Evolutionary conservation across 2,329 filamentous ascomycete species (phyloP).

Genomic region (Fusarium floridanum): DNA sequence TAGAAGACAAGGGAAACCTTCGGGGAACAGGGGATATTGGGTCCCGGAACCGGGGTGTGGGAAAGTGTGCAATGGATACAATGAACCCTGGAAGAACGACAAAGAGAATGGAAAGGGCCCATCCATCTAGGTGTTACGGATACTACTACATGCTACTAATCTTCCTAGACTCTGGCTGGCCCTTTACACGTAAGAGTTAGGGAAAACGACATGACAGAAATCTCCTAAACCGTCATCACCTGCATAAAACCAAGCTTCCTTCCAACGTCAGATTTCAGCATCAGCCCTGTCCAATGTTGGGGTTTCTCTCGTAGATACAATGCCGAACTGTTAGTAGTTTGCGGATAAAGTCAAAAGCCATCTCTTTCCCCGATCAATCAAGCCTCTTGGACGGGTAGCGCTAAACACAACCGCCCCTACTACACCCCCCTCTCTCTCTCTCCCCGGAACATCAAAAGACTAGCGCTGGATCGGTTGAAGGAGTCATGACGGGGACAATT

Average conservation of each 20-base stretch:
- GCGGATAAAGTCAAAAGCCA: background rate
- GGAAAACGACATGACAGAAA: background rate
- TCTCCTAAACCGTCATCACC: background rate
- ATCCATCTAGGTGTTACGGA: background rate
- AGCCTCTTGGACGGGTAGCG: background rate
- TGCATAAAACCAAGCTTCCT: background rate
- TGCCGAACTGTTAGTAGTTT: background rate
- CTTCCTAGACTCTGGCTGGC: background rate
- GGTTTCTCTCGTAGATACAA: background rate
- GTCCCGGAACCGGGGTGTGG: slow-evolving; percentile 24
- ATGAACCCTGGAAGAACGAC: background rate
- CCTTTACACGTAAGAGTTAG: background rate
- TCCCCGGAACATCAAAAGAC: slow-evolving; percentile 9
- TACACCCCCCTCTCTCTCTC: background rate
- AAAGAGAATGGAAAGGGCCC: background rate
- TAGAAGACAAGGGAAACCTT: background rate
- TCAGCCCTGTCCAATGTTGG: background rate
- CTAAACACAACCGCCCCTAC: slow-evolving; percentile 7
- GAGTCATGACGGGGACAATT: background rate
- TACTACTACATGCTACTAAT: background rate
- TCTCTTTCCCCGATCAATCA: background rate
- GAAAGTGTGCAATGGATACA: background rate
- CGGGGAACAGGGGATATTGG: slow-evolving; percentile 35
- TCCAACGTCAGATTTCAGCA: background rate
- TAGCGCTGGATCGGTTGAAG: background rate